Conservation (phyloP, 2,329 filamentous ascomycete genomes). For the Botrytis sinoallii region DNA sequence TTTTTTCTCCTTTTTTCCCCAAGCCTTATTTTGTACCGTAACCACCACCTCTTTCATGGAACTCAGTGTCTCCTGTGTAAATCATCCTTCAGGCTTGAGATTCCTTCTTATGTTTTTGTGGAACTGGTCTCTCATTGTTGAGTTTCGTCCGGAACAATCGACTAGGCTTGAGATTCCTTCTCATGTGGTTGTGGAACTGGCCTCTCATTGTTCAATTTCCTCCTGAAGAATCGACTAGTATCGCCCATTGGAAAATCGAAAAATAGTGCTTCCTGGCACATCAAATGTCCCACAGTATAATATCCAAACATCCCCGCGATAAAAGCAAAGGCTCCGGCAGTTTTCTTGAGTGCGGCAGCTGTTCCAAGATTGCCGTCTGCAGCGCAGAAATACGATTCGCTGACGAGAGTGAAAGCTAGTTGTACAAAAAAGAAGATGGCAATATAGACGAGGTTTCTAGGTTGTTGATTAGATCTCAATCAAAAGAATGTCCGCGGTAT, state of each 20-base stretch:
- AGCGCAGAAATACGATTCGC: slow-evolving; percentile 45
- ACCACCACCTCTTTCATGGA: not conserved
- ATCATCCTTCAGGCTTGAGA: not conserved
- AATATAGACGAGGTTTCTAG: slow-evolving; percentile 46
- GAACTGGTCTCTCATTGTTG: not conserved
- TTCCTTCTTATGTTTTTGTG: not conserved
- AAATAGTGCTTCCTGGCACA: slow-evolving; percentile 41
- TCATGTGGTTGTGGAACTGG: not conserved
- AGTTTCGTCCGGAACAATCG: slow-evolving; percentile 40
- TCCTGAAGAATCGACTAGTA: slow-evolving; percentile 42
- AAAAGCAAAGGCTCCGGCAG: not conserved
- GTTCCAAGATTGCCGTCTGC: slow-evolving; percentile 43
- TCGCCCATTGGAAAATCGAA: slow-evolving; percentile 44
- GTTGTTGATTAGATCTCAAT: not conserved
- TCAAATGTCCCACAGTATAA: slow-evolving; percentile 44
- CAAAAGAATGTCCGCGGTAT: not conserved
- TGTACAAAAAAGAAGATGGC: slow-evolving; percentile 48
- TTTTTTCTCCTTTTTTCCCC: not conserved
- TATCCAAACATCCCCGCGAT: slow-evolving; percentile 46
- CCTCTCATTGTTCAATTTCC: slow-evolving; percentile 27
- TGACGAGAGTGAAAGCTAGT: slow-evolving; percentile 44
- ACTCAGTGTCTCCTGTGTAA: not conserved
- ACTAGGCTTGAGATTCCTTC: slow-evolving; percentile 27
- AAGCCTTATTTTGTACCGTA: not conserved
- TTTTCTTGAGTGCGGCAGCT: slow-evolving; percentile 35